Percentiles rank a stretch among this genome's conserved stretches.
Conservation (phyloP, 1,284 basidiomycete genomes). For the Marasmius tenuissimus region DNA sequence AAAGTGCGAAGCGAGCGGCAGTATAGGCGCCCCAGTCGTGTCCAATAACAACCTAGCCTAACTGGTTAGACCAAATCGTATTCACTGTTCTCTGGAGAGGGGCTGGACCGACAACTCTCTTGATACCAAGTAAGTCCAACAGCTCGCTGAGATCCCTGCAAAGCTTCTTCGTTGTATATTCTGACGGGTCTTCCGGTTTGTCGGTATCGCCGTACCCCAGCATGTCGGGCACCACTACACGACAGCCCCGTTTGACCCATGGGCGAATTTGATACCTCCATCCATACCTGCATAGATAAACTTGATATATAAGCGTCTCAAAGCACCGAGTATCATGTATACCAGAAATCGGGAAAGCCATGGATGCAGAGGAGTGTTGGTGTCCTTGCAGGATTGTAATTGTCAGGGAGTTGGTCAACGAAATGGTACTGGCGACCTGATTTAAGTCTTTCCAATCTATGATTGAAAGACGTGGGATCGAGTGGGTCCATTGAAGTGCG, state of each 20-base stretch:
- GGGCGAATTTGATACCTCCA: slow-evolving; percentile 70
- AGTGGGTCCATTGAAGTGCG: slow-evolving; percentile 43
- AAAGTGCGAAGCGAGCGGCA: slow-evolving; percentile 62
- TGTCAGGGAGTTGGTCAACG: slow-evolving; percentile 56
- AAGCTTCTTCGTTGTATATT: slow-evolving; percentile 61
- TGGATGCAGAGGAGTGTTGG: slow-evolving; percentile 67
- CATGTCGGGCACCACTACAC: slow-evolving; percentile 74
- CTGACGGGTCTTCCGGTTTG: slow-evolving; percentile 52
- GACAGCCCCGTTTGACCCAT: slow-evolving; percentile 61
- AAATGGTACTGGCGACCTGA: slow-evolving; percentile 67
- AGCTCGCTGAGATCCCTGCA: slow-evolving; percentile 63
- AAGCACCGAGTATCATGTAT: slow-evolving; percentile 10
- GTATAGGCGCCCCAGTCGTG: slow-evolving; percentile 74
- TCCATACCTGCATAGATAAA: slow-evolving; percentile 50
- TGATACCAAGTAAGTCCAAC: slow-evolving; percentile 52
- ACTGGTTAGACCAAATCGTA: background rate
- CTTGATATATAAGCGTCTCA: background rate
- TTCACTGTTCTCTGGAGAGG: background rate
- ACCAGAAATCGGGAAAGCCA: slow-evolving; percentile 74
- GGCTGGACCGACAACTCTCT: slow-evolving; percentile 45
- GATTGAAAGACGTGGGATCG: slow-evolving; percentile 52
- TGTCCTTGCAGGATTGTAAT: slow-evolving; percentile 37
- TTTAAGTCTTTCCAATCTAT: slow-evolving; percentile 46
- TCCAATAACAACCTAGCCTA: slow-evolving; percentile 57
- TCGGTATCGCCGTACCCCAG: slow-evolving; percentile 70